phyloP scores from a whole-genome alignment of 75 land plant species.

The Cryptomeria japonica region DNA sequence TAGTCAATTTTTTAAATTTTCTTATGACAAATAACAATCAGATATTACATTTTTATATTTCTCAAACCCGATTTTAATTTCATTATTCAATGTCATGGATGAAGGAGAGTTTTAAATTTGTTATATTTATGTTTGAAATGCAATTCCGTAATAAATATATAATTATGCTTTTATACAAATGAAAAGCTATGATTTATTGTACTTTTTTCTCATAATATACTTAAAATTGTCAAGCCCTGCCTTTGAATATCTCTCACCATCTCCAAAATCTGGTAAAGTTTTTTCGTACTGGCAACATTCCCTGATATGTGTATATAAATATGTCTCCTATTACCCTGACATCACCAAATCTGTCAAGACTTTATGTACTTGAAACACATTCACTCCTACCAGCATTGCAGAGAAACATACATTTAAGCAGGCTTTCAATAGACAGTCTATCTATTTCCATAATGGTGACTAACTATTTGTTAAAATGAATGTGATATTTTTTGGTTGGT shows the following conservation, averaged over 20 bases:
- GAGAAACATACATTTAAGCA: background rate
- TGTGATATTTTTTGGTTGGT: background rate
- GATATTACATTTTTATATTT: background rate
- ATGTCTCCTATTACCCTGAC: background rate
- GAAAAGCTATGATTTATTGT: background rate
- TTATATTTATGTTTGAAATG: background rate
- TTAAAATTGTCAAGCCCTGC: no score
- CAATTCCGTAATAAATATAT: no score
- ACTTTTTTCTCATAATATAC: no score
- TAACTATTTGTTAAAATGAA: background rate
- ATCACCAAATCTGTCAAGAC: background rate
- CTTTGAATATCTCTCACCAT: no score
- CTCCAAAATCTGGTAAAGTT: no score
- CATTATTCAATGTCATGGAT: background rate
- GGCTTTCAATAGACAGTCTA: background rate
- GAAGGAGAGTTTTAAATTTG: background rate
- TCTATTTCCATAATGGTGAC: background rate
- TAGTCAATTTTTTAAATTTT: background rate
- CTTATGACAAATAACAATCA: background rate
- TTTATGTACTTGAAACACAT: background rate
- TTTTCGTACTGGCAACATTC: no score
- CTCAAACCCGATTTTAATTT: background rate
- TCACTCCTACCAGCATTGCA: background rate
- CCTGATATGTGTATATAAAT: background rate
- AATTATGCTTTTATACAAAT: background rate